Base-by-base conservation (phyloP, 768 basidiomycete species). In the Mrakia blollopis region DNA sequence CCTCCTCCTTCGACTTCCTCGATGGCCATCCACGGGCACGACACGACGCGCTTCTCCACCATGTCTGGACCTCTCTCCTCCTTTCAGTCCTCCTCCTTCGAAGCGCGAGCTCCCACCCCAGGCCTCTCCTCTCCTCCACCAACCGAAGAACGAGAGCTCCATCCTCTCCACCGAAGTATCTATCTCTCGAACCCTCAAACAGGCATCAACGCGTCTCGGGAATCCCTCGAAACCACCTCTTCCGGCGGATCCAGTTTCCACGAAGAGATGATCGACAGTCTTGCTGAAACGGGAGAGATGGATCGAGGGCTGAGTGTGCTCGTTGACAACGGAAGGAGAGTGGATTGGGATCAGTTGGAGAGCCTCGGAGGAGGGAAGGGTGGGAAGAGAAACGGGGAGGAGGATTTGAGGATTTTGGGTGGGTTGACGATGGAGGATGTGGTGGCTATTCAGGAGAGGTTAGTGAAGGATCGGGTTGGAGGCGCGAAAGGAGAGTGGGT, bases 11-110 rank as follows among this genome's bases (percentile, higher is more conserved):
- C 73, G 3, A 35, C 30, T 1, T 74, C 73, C 14, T 74, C 62
- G 61, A 50, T 50, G 47, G 61, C 73, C n/a, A 62, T 74, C 35
- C 73, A 74, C 73, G 73, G 73, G 6, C 73, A 74, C 62, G 61
- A 74, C 41, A 30, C 16, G 28, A 47, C 44, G 30, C 62, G 47
- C 14, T 74, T 47, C 30, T 74, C 73, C 0, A 67, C 35, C 16
- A 14, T 68, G 25, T 68, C 65, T 4, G 65, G 65, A n/a, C 37
- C 25, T 37, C 65, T 25, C 35, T n/a, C 39, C 23, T 68, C 65
- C 11, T 68, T 41, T 13, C 37, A 39, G 6, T 6, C 8, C 65
- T 39, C 35, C 4, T 25, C 39, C 37, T 35, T 39, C 65, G 35
- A 41, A 11, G 65, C 23, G 4, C 65, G 65, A 18, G 23, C 35